Percentiles rank a stretch among this genome's conserved stretches.
Evolutionary conservation across 768 basidiomycete genomes (phyloP).

Genomic region (Suillus fuscotomentosus): DNA sequence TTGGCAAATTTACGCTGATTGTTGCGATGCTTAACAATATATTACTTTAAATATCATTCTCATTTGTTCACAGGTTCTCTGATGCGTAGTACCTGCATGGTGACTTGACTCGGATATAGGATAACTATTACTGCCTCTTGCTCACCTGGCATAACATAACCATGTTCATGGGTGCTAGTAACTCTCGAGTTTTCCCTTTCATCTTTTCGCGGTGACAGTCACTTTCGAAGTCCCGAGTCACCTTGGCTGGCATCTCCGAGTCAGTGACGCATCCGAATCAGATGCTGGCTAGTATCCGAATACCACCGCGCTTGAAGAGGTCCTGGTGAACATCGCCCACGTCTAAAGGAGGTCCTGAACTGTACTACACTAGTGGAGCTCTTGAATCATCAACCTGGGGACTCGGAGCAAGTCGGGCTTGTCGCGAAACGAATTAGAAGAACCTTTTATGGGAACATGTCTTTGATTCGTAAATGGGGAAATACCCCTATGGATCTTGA

Average conservation of each 20-base stretch:
- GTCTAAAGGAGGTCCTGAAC: not conserved
- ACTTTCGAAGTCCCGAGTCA: not conserved
- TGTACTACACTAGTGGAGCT: not conserved
- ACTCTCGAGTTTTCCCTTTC: conserved; percentile 1
- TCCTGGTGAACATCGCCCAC: not conserved
- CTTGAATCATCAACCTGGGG: not conserved
- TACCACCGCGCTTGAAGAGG: not conserved
- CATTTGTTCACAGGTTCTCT: too few species aligned
- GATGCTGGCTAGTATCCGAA: not conserved
- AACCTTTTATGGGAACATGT: not conserved
- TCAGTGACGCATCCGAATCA: too few species aligned
- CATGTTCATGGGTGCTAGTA: conserved; percentile 32
- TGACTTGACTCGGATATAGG: not conserved
- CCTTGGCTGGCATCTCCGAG: too few species aligned
- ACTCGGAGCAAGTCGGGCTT: not conserved
- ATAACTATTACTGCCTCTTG: not conserved
- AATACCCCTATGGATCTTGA: not conserved
- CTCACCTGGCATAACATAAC: conserved; percentile 19
- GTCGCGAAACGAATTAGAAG: not conserved
- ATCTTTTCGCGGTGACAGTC: not conserved
- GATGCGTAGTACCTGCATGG: not conserved
- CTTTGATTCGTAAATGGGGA: not conserved
- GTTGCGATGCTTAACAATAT: too few species aligned
- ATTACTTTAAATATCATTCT: too few species aligned
- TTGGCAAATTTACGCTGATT: too few species aligned